Conservation (phyloP, 768 basidiomycete genomes). For the Phylloporus sp. region DNA sequence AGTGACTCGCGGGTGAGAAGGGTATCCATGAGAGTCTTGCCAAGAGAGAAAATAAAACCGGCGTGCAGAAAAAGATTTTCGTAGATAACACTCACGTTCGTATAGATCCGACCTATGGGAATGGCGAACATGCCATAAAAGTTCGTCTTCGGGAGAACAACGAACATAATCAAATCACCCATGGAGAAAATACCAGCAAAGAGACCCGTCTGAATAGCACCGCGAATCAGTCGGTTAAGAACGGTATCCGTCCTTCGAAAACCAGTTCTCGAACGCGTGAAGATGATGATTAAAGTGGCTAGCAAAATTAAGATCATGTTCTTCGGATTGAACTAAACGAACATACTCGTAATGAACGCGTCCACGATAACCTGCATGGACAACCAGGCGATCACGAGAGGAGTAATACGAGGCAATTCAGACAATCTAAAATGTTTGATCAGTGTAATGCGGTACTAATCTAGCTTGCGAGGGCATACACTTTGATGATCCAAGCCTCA, state of each 20-base stretch:
- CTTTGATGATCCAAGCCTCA: conserved; percentile 38
- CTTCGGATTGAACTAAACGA: too few species aligned
- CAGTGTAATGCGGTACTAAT: neutral
- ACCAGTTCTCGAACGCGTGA: conserved; percentile 45
- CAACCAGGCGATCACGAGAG: conserved; percentile 46
- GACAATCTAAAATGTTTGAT: conserved; percentile 31
- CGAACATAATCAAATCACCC: conserved; percentile 42
- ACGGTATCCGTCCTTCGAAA: conserved; percentile 49
- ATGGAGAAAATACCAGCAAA: conserved; percentile 51
- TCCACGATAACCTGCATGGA: conserved; percentile 44
- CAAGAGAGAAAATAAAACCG: neutral
- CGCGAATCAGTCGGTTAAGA: conserved; percentile 51
- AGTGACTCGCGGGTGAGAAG: conserved; percentile 8
- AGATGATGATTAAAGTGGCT: conserved; percentile 26
- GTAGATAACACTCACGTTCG: conserved; percentile 36
- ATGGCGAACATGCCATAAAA: conserved; percentile 38
- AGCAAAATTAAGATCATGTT: neutral
- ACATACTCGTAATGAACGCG: conserved; percentile 41
- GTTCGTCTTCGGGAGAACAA: conserved; percentile 26
- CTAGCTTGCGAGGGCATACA: conserved; percentile 29
- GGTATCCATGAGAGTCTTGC: conserved; percentile 8
- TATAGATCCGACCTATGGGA: conserved; percentile 41
- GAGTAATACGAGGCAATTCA: conserved; percentile 38
- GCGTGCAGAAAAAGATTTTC: neutral
- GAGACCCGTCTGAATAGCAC: conserved; percentile 51